Conservation (phyloP, 2,329 filamentous ascomycete genomes). For the Samsoniella hepiali region DNA sequence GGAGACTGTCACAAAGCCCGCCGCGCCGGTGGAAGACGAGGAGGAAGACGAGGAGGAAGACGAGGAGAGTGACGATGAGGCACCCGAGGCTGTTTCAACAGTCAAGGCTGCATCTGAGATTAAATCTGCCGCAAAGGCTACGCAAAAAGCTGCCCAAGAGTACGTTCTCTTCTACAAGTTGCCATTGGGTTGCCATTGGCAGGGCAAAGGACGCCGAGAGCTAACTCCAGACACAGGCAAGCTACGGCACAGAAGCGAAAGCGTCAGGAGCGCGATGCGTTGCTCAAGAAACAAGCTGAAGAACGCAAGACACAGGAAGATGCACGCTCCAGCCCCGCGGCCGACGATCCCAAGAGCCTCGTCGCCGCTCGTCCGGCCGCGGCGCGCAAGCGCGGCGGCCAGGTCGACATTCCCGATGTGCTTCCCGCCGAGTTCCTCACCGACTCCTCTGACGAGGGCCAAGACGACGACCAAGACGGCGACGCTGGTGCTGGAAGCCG, state of each 20-base stretch:
- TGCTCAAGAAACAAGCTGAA: conserved; percentile 54
- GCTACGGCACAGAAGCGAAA: conserved; percentile 51
- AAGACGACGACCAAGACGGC: conserved; percentile 28
- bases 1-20: conserved; percentile 19
- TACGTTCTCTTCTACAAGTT: conserved; percentile 33
- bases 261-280: conserved; percentile 52
- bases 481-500: conserved; percentile 22
- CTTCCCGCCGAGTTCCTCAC: conserved; percentile 53
- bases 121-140: conserved; percentile 44
- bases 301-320: conserved; percentile 41
- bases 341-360: conserved; percentile 22
- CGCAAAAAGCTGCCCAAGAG: conserved; percentile 50
- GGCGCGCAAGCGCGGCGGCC: background rate
- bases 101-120: conserved; percentile 45
- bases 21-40: conserved; percentile 30
- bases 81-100: conserved; percentile 58
- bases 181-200: too few relatives aligned
- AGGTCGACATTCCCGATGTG: conserved; percentile 37
- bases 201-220: background rate
- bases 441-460: conserved; percentile 48
- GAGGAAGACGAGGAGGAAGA: conserved; percentile 38
- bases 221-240: conserved; percentile 37
- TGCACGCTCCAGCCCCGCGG: conserved; percentile 24
- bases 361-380: conserved; percentile 6
- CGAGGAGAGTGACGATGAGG: conserved; percentile 50